These are phyloP conservation scores for Dactylellina drechsleri DNA, from an alignment of 2,329 filamentous ascomycete genomes.

Conservation along the genomic window DNA sequence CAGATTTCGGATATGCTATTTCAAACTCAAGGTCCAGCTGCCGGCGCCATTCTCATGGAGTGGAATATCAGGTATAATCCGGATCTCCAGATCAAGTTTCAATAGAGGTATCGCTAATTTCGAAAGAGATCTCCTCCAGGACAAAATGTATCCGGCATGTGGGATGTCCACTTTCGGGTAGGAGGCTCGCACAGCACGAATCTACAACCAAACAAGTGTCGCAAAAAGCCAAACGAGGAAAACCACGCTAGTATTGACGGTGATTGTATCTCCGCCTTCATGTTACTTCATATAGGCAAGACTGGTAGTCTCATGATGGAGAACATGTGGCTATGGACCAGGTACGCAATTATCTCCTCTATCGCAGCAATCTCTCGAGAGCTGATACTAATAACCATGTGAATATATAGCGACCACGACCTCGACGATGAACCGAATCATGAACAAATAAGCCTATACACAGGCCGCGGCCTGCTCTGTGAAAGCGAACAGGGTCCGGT, in stretches of 20 bases:
- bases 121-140: conserved; percentile 66
- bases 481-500: conserved; percentile 64
- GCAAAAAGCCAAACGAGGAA: conserved; percentile 66
- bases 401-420: conserved; percentile 65
- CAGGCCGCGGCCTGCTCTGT: conserved; percentile 65
- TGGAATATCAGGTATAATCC: conserved; percentile 70
- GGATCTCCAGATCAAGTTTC: conserved; percentile 46
- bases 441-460: conserved; percentile 63
- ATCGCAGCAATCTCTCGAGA: not conserved
- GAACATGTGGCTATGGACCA: conserved; percentile 66
- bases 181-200: conserved; percentile 73
- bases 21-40: conserved; percentile 64
- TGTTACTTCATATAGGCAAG: conserved; percentile 62
- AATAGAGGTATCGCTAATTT: conserved; percentile 61
- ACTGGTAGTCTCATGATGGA: conserved; percentile 63
- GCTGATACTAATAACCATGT: not conserved
- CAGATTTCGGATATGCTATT: conserved; percentile 68
- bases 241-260: conserved; percentile 57
- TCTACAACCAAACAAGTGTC: conserved; percentile 62
- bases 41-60: conserved; percentile 76
- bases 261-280: conserved; percentile 62
- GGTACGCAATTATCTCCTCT: conserved; percentile 10
- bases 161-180: conserved; percentile 94
- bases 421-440: conserved; percentile 64
- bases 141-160: conserved; percentile 67